Conservation (phyloP, 2,329 filamentous ascomycete species). For the Fusarium nodosum region DNA sequence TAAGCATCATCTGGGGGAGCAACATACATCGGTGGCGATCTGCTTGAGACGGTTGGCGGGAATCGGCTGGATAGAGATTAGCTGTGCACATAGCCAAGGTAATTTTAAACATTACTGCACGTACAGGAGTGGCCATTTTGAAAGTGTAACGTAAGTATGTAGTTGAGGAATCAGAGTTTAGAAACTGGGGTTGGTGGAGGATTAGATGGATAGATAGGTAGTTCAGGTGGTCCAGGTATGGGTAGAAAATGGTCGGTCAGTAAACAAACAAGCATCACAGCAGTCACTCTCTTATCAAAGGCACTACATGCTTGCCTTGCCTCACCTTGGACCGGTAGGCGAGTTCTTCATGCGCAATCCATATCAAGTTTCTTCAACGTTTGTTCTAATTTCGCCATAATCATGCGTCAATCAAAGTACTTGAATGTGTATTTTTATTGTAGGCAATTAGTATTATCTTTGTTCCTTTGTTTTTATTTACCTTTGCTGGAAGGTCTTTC, state of each 20-base stretch:
- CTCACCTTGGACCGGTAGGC: neutral
- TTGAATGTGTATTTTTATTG: constrained; percentile 16
- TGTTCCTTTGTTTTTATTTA: constrained; percentile 36
- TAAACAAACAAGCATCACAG: constrained; percentile 47
- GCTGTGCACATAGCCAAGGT: constrained; percentile 13
- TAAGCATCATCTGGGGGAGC: constrained; percentile 37
- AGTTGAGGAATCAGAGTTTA: constrained; percentile 41
- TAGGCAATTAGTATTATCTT: constrained; percentile 16
- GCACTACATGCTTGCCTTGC: constrained; percentile 29
- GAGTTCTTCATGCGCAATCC: constrained; percentile 32
- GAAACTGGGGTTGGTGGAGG: constrained; percentile 40
- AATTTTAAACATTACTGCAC: constrained; percentile 15
- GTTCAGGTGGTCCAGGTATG: constrained; percentile 4
- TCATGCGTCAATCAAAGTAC: constrained; percentile 20
- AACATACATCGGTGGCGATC: constrained; percentile 84
- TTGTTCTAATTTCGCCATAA: constrained; percentile 27
- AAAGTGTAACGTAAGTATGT: constrained; percentile 31
- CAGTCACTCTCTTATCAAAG: constrained; percentile 47
- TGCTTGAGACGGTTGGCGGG: constrained; percentile 82
- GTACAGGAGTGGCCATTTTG: constrained; percentile 58
- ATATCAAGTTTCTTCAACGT: constrained; percentile 32
- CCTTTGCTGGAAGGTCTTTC: constrained; percentile 48
- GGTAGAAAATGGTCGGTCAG: constrained; percentile 49
- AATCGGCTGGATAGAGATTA: constrained; percentile 71
- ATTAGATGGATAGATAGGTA: constrained; percentile 1